A percentile compares a stretch with the other conserved stretches of the same genome.
Evolutionary conservation across 495 filamentous ascomycete genomes (phyloP).

Genomic region (Penicillium egyptiacum): DNA sequence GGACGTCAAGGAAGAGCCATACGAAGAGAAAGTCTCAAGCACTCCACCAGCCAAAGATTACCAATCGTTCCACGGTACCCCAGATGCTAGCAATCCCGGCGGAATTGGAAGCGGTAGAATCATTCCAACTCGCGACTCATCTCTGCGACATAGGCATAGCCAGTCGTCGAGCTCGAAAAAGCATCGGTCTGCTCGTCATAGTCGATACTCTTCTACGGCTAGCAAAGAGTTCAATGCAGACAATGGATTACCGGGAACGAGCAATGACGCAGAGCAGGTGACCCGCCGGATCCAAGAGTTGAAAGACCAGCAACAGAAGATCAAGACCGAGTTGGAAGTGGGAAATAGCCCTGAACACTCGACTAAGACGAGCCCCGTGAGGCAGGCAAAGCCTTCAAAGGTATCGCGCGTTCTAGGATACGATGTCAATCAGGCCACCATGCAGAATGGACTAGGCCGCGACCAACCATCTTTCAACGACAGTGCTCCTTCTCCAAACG

Average conservation of each 20-base stretch:
- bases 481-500: slow-evolving; percentile 67
- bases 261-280: slow-evolving; percentile 46
- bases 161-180: slow-evolving; percentile 40
- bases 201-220: slow-evolving; percentile 41
- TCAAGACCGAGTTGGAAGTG: slow-evolving; percentile 41
- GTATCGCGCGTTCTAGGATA: slow-evolving; percentile 9
- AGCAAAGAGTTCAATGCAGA: slow-evolving; percentile 38
- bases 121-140: slow-evolving; percentile 69
- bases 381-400: slow-evolving; percentile 19
- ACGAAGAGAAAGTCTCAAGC: slow-evolving; percentile 20
- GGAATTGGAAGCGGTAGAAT: slow-evolving; percentile 49
- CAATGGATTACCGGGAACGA: slow-evolving; percentile 34
- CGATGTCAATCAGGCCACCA: slow-evolving; percentile 2
- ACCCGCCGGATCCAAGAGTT: slow-evolving; percentile 52
- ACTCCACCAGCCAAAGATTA: slow-evolving; percentile 33
- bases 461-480: slow-evolving; percentile 47
- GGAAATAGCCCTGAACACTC: slow-evolving; percentile 38
- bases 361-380: slow-evolving; percentile 29
- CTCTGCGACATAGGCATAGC: slow-evolving; percentile 55
- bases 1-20: slow-evolving; percentile 23
- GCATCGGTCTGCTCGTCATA: slow-evolving; percentile 38
- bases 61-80: slow-evolving; percentile 28
- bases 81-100: slow-evolving; percentile 39
- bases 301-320: slow-evolving; percentile 51
- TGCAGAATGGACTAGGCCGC: slow-evolving; percentile 22